phyloP scores from a whole-genome alignment of 306 rosid species.

The Carpinus fangiana region DNA sequence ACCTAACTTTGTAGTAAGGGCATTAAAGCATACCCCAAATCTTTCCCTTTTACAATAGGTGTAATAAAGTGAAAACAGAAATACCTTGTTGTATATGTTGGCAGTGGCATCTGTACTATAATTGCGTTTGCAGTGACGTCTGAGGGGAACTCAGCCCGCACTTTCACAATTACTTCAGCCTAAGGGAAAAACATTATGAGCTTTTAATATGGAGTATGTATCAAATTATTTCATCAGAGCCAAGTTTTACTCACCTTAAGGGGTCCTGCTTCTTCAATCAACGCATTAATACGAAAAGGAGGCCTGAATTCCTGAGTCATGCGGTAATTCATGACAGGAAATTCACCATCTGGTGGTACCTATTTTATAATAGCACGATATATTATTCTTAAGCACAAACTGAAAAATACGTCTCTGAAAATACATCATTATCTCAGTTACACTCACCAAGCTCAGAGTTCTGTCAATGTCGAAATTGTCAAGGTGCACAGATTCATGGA shows the following conservation, averaged over 20 bases:
- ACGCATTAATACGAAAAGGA: slow-evolving; percentile 74
- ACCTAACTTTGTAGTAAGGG: neutral
- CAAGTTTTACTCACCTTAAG: slow-evolving; percentile 54
- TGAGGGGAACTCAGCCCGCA: slow-evolving; percentile 75
- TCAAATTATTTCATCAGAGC: slow-evolving; percentile 14
- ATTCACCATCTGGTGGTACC: slow-evolving; percentile 95
- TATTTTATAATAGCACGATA: slow-evolving; percentile 28
- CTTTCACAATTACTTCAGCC: slow-evolving; percentile 85
- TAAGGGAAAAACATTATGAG: slow-evolving; percentile 32
- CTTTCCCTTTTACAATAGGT: neutral
- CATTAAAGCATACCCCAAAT: neutral
- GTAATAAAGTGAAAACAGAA: slow-evolving; percentile 30
- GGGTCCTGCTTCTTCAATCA: slow-evolving; percentile 84
- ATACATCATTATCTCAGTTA: neutral
- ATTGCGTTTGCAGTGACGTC: slow-evolving; percentile 66
- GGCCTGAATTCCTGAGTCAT: slow-evolving; percentile 89
- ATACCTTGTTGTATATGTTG: slow-evolving; percentile 75
- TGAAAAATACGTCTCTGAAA: slow-evolving; percentile 5
- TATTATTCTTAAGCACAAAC: slow-evolving; percentile 20
- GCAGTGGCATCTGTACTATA: slow-evolving; percentile 82
- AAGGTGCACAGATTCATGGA: slow-evolving; percentile 93
- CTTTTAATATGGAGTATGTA: slow-evolving; percentile 20
- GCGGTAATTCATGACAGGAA: slow-evolving; percentile 94
- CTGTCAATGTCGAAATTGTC: slow-evolving; percentile 76
- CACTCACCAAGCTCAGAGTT: slow-evolving; percentile 79